phyloP scores from a whole-genome alignment of 495 filamentous ascomycete species.

The Podospora comata region DNA sequence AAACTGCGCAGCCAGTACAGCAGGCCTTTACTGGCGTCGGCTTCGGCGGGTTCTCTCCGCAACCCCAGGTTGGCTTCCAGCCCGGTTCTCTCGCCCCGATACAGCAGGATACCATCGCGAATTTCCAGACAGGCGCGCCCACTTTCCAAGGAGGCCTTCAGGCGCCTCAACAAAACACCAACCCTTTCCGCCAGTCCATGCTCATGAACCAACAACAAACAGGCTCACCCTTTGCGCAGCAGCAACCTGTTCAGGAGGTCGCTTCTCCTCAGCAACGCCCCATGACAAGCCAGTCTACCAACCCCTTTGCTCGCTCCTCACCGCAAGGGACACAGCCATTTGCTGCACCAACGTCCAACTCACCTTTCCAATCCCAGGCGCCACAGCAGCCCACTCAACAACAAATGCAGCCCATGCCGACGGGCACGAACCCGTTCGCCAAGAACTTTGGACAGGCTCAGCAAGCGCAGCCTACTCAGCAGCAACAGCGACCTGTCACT shows the following conservation, averaged over 20 bases:
- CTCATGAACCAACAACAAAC: constrained; percentile 55
- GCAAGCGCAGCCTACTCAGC: constrained; percentile 27
- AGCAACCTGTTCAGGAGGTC: constrained; percentile 5
- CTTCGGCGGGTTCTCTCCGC: constrained; percentile 81
- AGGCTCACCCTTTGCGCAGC: constrained; percentile 35
- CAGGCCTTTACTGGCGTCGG: constrained; percentile 67
- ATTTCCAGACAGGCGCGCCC: constrained; percentile 44
- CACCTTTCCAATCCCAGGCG: constrained; percentile 50
- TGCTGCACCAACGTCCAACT: constrained; percentile 44
- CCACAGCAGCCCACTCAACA: constrained; percentile 37
- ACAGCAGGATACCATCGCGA: constrained; percentile 61
- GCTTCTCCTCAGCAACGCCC: constrained; percentile 31
- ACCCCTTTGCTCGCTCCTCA: constrained; percentile 71
- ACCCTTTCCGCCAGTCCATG: constrained; percentile 88
- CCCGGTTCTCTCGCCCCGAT: constrained; percentile 55
- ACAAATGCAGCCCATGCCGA: constrained; percentile 57
- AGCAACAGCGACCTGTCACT: constrained; percentile 43
- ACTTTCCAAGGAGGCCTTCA: constrained; percentile 45
- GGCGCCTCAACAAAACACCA: constrained; percentile 60
- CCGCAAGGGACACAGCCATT: constrained; percentile 49
- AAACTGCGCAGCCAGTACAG: constrained; percentile 45
- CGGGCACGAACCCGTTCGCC: constrained; percentile 74
- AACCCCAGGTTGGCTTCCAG: constrained; percentile 52
- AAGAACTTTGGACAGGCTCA: constrained; percentile 42
- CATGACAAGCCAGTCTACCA: constrained; percentile 67